Base-by-base conservation (phyloP, 768 basidiomycete genomes). In the Termitomyces sp. region DNA sequence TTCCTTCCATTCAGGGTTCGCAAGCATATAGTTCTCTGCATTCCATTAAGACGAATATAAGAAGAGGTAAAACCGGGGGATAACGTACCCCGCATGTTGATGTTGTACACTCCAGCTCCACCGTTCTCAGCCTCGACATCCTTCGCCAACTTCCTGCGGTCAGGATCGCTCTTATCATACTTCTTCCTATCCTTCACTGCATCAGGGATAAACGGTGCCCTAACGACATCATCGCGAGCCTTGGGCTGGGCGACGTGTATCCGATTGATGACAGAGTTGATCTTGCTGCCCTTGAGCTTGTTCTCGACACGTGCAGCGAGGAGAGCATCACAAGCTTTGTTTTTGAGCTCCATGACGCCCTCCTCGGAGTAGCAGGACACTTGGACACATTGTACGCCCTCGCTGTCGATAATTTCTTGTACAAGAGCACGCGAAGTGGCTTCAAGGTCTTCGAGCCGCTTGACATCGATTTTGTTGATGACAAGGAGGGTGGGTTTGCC, bases 381-480 rank as follows among this genome's bases (percentile, higher is more conserved):
- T 71, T 95, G 90, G 33, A 97, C 83, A 65, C 83, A 83, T 65
- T 84, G 79, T 3, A 94, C 89, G 68, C 82, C 86, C 66, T 91
- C 90, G 8, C 72, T 63, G 67, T 86, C 81, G 68, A 94, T 86
- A 77, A 99, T 94, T 72, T 92, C 92, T 62, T 96, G 88, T 22
- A 98, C 89, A 62, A 95, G 82, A 1, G 85, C 82, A 49, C 87
- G 89, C 63, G 85, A 85, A 66, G 93, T 91, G 11, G 87, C 78
- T 13, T 84, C 73, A 28, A 98, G 84, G 69, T 98, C 94, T 45
- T 92, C 90, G 32, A 96, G 84, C 52, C 94, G 89, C 68, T 80
- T 90, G 61, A 98, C 88, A 71, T 99, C 97, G 67, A 95, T 89
- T 84, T 99, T 99, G 86, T 99, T 99, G 75, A 98, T 88, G 68